phyloP scores from a whole-genome alignment of 1,284 basidiomycete species.

The Malassezia equina region DNA sequence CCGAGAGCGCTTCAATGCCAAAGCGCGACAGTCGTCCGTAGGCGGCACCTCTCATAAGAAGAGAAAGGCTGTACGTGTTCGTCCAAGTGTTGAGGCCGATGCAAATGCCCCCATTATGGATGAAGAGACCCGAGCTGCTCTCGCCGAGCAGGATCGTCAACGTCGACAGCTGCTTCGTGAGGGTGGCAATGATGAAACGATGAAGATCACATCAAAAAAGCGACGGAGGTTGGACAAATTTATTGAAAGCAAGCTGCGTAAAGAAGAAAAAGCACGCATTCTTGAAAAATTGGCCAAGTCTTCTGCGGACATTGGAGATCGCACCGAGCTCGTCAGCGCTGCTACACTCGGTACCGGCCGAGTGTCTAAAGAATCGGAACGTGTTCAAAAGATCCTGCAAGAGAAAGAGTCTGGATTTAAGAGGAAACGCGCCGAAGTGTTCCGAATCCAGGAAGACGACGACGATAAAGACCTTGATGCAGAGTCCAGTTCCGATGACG shows the following conservation, averaged over 20 bases:
- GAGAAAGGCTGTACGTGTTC: conserved; percentile 27
- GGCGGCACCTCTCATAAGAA: conserved; percentile 45
- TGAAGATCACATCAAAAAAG: conserved; percentile 45
- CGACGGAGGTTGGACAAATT: conserved; percentile 47
- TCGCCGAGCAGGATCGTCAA: conserved; percentile 24
- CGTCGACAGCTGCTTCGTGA: conserved; percentile 24
- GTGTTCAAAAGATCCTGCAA: conserved; percentile 22
- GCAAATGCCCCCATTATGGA: conserved; percentile 39
- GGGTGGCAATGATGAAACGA: conserved; percentile 25
- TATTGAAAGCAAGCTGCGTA: conserved; percentile 45
- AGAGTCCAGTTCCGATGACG: conserved; percentile 6
- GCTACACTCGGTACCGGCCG: conserved; percentile 42
- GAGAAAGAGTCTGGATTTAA: conserved; percentile 12
- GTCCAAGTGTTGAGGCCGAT: conserved; percentile 21
- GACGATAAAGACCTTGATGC: conserved; percentile 22
- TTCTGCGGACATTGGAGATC: conserved; percentile 32
- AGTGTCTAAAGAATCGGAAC: conserved; percentile 28
- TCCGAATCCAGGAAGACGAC: conserved; percentile 34
- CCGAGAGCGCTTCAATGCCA: conserved; percentile 43
- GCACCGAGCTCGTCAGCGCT: conserved; percentile 36
- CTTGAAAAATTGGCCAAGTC: conserved; percentile 39
- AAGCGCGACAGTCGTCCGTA: conserved; percentile 35
- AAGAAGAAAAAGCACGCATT: conserved; percentile 41
- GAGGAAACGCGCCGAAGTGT: conserved; percentile 21
- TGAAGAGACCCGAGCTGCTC: conserved; percentile 19